phyloP scores from a whole-genome alignment of 1,139 yeast genomes.

The Yamadazyma epiphylla region DNA sequence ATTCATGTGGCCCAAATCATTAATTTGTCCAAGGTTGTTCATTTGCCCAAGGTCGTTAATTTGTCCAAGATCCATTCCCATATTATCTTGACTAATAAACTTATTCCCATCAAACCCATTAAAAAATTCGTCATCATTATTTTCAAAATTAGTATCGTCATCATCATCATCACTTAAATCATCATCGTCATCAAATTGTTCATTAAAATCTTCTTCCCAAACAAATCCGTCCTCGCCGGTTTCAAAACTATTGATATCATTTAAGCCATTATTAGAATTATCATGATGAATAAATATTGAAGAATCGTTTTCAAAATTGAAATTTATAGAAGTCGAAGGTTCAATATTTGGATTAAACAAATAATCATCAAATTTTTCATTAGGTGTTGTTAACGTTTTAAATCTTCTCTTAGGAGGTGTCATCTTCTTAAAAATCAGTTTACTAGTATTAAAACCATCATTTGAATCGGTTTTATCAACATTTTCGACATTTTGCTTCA shows the following conservation, averaged over 20 bases:
- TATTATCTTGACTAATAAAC: too few species aligned
- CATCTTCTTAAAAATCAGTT: not conserved
- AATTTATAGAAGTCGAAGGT: conserved; percentile 37
- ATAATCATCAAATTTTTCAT: conserved; percentile 25
- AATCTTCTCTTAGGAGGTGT: conserved; percentile 26
- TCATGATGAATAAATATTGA: conserved; percentile 28
- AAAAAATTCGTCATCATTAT: conserved; percentile 6
- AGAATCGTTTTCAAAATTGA: conserved; percentile 18
- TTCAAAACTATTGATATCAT: conserved; percentile 33
- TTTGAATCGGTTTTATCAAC: not conserved
- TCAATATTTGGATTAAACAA: conserved; percentile 42
- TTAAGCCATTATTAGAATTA: conserved; percentile 15
- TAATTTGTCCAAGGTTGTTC: too few species aligned
- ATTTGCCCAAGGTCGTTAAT: too few species aligned
- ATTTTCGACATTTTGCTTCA: conserved; percentile 2
- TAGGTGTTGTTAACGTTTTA: conserved; percentile 26
- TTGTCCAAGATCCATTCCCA: too few species aligned
- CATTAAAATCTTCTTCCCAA: conserved; percentile 24
- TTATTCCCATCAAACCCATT: too few species aligned
- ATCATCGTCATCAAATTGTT: conserved; percentile 13
- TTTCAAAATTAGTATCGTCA: conserved; percentile 8
- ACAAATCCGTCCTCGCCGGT: conserved; percentile 34
- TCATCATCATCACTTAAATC: conserved; percentile 12
- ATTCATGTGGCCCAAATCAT: too few species aligned
- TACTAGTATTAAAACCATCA: not conserved